Conservation (phyloP, 805 yeast species). For the Cephaloascus albidus region DNA sequence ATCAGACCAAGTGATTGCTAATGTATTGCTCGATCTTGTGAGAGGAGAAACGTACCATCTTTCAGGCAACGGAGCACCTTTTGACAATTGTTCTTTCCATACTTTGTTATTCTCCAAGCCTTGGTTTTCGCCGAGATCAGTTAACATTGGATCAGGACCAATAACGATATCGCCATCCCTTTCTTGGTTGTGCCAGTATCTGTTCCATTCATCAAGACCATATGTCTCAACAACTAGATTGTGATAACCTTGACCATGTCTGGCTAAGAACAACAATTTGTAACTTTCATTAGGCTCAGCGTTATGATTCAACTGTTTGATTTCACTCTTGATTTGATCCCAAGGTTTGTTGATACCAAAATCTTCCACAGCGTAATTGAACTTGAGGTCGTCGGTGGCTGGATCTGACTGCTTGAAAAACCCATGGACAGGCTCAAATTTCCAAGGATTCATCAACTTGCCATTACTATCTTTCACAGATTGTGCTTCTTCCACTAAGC, state of each 20-base stretch:
- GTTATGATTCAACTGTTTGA: slow-evolving; percentile 23
- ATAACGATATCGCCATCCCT: slow-evolving; percentile 42
- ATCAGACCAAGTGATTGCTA: slow-evolving; percentile 40
- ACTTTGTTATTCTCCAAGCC: slow-evolving; percentile 37
- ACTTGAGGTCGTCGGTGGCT: slow-evolving; percentile 34
- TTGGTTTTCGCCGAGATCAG: slow-evolving; percentile 45
- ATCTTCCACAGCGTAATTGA: slow-evolving; percentile 30
- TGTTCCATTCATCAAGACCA: slow-evolving; percentile 50
- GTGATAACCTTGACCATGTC: slow-evolving; percentile 69
- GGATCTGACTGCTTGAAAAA: slow-evolving; percentile 38
- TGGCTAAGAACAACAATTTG: slow-evolving; percentile 44
- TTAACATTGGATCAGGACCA: slow-evolving; percentile 47
- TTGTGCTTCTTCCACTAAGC: background rate
- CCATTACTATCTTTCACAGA: slow-evolving; percentile 13
- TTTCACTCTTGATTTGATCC: slow-evolving; percentile 21
- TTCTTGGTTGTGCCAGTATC: slow-evolving; percentile 37
- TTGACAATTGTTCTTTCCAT: slow-evolving; percentile 31
- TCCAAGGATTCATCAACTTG: slow-evolving; percentile 27
- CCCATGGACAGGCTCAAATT: slow-evolving; percentile 37
- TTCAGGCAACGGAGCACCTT: slow-evolving; percentile 49
- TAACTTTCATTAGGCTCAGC: slow-evolving; percentile 27
- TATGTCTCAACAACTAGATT: slow-evolving; percentile 45
- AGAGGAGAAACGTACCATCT: slow-evolving; percentile 53
- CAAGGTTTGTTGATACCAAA: slow-evolving; percentile 36
- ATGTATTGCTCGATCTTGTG: slow-evolving; percentile 53